Evolutionary conservation across 1,284 basidiomycete species (phyloP), one percentile per base, ranked within the genome.

Genomic region (Cryptococcus sp.): DNA sequence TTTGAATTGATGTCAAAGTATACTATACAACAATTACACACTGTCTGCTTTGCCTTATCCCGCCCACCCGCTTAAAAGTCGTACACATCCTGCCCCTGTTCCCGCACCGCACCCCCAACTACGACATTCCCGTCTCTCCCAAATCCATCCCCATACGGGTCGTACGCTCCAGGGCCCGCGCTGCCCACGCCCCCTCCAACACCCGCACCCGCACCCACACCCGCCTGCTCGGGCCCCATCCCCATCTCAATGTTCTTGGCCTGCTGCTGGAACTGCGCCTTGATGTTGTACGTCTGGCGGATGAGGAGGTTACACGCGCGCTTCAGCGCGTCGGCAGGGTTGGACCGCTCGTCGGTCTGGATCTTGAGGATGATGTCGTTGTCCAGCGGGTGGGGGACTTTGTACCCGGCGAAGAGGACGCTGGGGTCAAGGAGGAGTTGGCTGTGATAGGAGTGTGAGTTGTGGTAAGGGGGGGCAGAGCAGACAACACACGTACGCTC

Each of bases 401-500:
- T 93, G 85, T 98, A 98, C 0, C 95, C 95, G 2, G 93, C 93
- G 73, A 98, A 98, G 58, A 95, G 85, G 62, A 96, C 86, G 64
- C 86, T 82, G 1, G 89, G 86, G 82, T 88, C 88, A 13, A 85
- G 77, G 23, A 95, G 85, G 23, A 96, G 85, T 82, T 97, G 91
- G 9, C 91, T 94, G 75, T 13, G n/a, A n/a, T 9, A 5, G 36
- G 5, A 12, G 8, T 21, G 52, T 46, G 23, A 33, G 28, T 9
- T 33, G 5, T 33, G 28, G 28, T 33, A 9, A 23, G 16, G 37
- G 3, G 38, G 16, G 37, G 3, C 24, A 49, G 39, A 55, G 52
- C 18, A 52, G 60, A 46, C 55, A 52, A 50, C 15, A 37, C 33
- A 85, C 89, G 73, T 73, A 95, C 91, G 90, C 85, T 68, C 96